These are phyloP conservation scores for Escallonia rubra DNA, from an alignment of 129 eudicot genomes.

Conservation along the genomic window DNA sequence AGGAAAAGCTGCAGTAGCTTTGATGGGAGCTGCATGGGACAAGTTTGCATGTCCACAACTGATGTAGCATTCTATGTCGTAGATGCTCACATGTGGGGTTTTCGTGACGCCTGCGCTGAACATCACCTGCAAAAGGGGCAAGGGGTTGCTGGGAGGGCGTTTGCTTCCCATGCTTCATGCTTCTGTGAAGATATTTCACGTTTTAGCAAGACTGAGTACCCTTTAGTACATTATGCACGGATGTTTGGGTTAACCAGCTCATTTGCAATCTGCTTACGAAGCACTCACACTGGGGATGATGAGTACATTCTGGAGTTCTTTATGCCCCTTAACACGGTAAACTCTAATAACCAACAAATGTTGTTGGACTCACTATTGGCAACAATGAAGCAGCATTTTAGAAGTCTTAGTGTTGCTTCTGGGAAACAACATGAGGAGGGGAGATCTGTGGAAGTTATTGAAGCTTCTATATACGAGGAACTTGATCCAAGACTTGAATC, in stretches of 20 bases:
- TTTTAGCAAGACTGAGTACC: conserved; percentile 79
- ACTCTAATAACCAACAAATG: conserved; percentile 39
- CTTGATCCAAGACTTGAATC: conserved; percentile 37
- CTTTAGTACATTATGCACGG: conserved; percentile 87
- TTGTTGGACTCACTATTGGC: conserved; percentile 63
- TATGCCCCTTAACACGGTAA: conserved; percentile 50
- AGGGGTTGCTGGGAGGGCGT: conserved; percentile 91
- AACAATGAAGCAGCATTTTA: conserved; percentile 70
- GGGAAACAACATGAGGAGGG: conserved; percentile 76
- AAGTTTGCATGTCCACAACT: conserved; percentile 94
- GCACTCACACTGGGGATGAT: conserved; percentile 76
- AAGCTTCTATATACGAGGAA: conserved; percentile 42
- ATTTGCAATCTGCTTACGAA: conserved; percentile 80
- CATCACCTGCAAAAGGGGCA: conserved; percentile 94
- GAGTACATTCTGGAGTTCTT: conserved; percentile 86
- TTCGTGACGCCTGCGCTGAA: conserved; percentile 86
- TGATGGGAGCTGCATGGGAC: conserved; percentile 96
- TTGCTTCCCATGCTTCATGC: conserved; percentile 53
- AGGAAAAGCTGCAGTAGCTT: conserved; percentile 87
- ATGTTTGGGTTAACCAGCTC: conserved; percentile 71
- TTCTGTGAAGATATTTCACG: conserved; percentile 74
- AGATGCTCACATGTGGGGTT: conserved; percentile 92
- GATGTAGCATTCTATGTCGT: conserved; percentile 82
- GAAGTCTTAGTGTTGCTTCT: conserved; percentile 73
- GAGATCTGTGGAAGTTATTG: conserved; percentile 57